phyloP scores from a whole-genome alignment of 139 green algal genomes.

The Chlamydomonas sphaeroides region DNA sequence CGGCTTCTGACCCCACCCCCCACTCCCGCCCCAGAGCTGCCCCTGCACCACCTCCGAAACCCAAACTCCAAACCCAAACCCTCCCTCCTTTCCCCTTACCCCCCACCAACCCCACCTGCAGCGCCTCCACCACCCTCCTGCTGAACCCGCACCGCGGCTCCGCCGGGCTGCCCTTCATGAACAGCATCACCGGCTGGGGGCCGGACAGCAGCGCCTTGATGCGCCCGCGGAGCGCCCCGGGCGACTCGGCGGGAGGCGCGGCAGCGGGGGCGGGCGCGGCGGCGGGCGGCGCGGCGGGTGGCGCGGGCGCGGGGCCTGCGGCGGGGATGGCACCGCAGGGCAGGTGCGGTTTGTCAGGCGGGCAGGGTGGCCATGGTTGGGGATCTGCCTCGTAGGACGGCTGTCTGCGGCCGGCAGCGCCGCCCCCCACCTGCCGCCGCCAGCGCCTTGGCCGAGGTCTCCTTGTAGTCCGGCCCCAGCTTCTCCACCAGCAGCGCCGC shows the following conservation, averaged over 20 bases:
- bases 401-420: no score
- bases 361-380: constrained; percentile 60
- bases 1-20: no score
- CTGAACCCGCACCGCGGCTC: constrained; percentile 93
- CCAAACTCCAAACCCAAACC: neutral
- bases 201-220: constrained; percentile 65
- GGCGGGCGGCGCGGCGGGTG: neutral
- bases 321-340: no score
- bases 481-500: constrained; percentile 52
- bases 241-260: neutral
- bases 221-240: constrained; percentile 22
- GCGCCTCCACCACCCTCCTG: constrained; percentile 75
- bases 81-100: neutral
- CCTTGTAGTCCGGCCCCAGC: constrained; percentile 2
- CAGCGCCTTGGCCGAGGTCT: neutral
- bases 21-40: no score
- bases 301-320: no score
- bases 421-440: neutral
- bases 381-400: no score
- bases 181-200: constrained; percentile 70
- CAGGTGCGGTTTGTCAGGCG: constrained; percentile 35
- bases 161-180: constrained; percentile 87
- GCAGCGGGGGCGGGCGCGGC: neutral
- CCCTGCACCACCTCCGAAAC: no score
- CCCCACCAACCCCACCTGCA: constrained; percentile 42